Base-by-base conservation (phyloP, 108 stramenopile genomes). In the Cyclotella choctawhatcheeana region DNA sequence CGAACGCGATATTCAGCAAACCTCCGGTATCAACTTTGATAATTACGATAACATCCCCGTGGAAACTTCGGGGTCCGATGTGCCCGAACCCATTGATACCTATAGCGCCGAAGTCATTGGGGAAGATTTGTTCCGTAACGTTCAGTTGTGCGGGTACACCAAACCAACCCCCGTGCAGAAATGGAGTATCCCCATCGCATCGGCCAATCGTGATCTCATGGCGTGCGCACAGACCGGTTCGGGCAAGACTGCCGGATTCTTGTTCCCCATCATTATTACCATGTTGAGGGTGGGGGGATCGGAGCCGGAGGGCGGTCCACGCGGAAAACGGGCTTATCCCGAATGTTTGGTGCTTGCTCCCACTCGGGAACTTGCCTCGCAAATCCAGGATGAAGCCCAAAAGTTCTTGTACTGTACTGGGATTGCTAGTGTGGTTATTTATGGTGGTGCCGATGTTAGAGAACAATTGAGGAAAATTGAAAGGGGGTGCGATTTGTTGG, bases 121-220 rank as follows among this genome's bases (percentile, higher is more conserved):
- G 3, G 95, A 97, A 58, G 98, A 97, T 63, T 89, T 99, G 6
- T 74, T 98, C 22, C 73, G 60, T n/a, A 98, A 98, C 68, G 97
- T 99, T 6, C 63, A 95, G 48, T 93, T 95, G 77, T 91, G 91
- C 25, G 99, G 99, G 17, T 99, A 98, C 76, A 86, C 93, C 7
- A 85, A 82, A 65, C 99, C 99, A 0, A 97, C 99, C 34, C 97
- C 99, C 3, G 99, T 99, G 62, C 99, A 99, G 90, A 84, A 88
- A 27, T 98, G 99, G 72, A 98, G 98, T 17, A 99, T 98, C 98
- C 99, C 99, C n/a, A 98, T 99, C 96, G 99, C 98, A 0, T 69
- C 99, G 43, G 86, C 92, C 60, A 98, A 98, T 26, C 86, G 91
- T 44, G 98, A 99, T 77, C 96, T 98, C 88, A 97, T 99, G 29